These are phyloP conservation scores for Candida sakaeoensis DNA, from an alignment of 805 yeast species.

Conservation along the genomic window DNA sequence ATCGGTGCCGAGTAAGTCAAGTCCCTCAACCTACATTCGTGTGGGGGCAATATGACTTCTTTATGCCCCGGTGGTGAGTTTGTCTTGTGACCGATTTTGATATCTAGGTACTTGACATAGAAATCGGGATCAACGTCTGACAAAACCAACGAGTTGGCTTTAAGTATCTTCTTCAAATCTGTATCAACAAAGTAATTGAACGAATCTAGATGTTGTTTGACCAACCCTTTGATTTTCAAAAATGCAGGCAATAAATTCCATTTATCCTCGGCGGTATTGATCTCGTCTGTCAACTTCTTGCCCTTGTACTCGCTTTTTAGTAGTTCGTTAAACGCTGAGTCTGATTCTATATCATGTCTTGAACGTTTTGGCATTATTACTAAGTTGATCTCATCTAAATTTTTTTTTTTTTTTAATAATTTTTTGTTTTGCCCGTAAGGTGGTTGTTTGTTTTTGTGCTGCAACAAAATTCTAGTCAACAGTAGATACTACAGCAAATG, in stretches of 20 bases:
- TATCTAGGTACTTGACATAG: conserved; percentile 87
- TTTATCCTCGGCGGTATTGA: conserved; percentile 89
- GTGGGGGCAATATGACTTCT: conserved; percentile 78
- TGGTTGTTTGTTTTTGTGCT: too few relatives aligned
- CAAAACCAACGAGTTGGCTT: conserved; percentile 83
- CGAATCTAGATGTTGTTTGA: conserved; percentile 97
- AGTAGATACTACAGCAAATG: conserved; percentile 10
- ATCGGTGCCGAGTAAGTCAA: conserved; percentile 94
- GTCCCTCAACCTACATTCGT: conserved; percentile 92
- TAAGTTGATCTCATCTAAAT: conserved; percentile 10
- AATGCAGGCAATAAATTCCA: conserved; percentile 97
- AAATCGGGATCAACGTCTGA: conserved; percentile 98
- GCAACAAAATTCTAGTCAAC: neutral
- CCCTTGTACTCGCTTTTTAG: conserved; percentile 83
- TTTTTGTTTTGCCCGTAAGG: too few relatives aligned
- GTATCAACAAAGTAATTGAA: conserved; percentile 93
- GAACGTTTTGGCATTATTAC: conserved; percentile 11
- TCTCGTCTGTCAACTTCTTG: conserved; percentile 78
- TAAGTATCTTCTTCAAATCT: conserved; percentile 86
- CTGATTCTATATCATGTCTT: conserved; percentile 24
- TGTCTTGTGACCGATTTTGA: conserved; percentile 82
- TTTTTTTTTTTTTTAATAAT: conserved; percentile 1
- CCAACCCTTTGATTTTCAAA: conserved; percentile 90
- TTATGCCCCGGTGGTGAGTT: conserved; percentile 45
- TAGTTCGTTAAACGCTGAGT: conserved; percentile 70